phyloP scores from a whole-genome alignment of 164 flowering plant genomes.

The Magnolia kwangsiensis region DNA sequence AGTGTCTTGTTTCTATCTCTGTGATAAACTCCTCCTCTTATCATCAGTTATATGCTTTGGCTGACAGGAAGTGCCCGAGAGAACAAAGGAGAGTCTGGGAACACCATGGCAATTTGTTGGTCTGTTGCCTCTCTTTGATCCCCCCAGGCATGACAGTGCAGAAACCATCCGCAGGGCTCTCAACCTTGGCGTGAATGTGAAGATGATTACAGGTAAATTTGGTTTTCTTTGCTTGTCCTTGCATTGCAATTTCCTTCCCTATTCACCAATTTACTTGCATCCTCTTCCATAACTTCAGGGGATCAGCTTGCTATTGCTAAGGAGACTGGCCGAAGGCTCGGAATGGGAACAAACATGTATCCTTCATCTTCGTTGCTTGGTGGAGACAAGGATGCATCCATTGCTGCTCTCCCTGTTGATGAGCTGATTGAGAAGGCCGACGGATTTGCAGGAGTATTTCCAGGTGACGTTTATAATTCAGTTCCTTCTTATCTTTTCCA shows the following conservation, averaged over 20 bases:
- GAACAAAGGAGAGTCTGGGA: slow-evolving; percentile 31
- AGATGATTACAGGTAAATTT: slow-evolving; percentile 34
- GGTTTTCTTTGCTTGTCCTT: not conserved
- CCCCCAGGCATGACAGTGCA: slow-evolving; percentile 38
- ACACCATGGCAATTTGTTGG: slow-evolving; percentile 42
- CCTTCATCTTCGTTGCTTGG: slow-evolving; percentile 45
- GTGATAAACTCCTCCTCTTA: not conserved
- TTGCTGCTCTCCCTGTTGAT: slow-evolving; percentile 41
- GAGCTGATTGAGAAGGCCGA: slow-evolving; percentile 48
- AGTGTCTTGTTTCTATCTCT: not conserved
- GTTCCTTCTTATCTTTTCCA: not conserved
- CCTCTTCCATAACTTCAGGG: slow-evolving; percentile 19
- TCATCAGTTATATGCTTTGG: not conserved
- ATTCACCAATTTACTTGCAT: not conserved
- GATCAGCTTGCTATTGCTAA: slow-evolving; percentile 47
- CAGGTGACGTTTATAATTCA: slow-evolving; percentile 14
- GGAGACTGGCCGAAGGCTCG: slow-evolving; percentile 45
- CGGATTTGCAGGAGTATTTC: slow-evolving; percentile 49
- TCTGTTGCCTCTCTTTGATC: slow-evolving; percentile 36
- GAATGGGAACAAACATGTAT: slow-evolving; percentile 52
- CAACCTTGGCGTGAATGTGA: slow-evolving; percentile 38
- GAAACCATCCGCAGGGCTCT: slow-evolving; percentile 40
- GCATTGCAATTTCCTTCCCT: no score
- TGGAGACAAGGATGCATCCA: slow-evolving; percentile 34
- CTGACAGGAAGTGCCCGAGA: slow-evolving; percentile 36